Base-by-base conservation (phyloP, 371 early-diverging fungal species). In the Mucor irregularis region DNA sequence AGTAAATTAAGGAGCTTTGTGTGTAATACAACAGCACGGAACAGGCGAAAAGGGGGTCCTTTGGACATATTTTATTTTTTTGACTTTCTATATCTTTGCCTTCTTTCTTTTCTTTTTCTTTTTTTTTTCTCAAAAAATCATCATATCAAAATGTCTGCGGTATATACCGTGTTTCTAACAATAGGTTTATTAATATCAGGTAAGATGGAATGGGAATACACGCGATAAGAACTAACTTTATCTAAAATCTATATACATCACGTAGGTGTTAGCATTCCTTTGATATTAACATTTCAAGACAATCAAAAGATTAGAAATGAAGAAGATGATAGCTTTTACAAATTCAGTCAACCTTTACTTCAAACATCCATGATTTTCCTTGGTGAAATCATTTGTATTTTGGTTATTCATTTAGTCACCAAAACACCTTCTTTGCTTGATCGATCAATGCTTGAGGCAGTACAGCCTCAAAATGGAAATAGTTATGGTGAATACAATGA, bases 341-440 rank as follows among this genome's bases (percentile, higher is more conserved):
- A 59, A 35, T 75, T 76, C 40, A 47, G 43, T 21, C 76, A 76
- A 28, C 76, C 76, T 28, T 62, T 76, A 9, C 61, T 76, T 28
- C 76, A 76, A 45, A 73, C 76, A 0, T 50, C 62, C 54, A 76
- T 76, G 76, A 76, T 76, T 14, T 76, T 76, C 44, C 10, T 76
- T 25, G 76, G 76, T 31, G 76, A 76, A 53, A 64, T 76, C 16
- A 49, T 73, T 4, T 76, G 76, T 60, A 76, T 76, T 35, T 17
- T 71, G 2, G 56, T 63, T 2, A 76, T 76, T 16, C 73, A 73
- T 38, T 24, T 76, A 31, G 64, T 67, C 2, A 73, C 69, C 51
- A 73, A 67, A 28, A 45, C 62, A 25, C 65, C 73, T 5, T 53
- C 64, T 9, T 54, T 70, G 26, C 43, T 69, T 43, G 73, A 73